Evolutionary conservation across 805 yeast genomes (phyloP).

Genomic region (Torulaspora microellipsoides): DNA sequence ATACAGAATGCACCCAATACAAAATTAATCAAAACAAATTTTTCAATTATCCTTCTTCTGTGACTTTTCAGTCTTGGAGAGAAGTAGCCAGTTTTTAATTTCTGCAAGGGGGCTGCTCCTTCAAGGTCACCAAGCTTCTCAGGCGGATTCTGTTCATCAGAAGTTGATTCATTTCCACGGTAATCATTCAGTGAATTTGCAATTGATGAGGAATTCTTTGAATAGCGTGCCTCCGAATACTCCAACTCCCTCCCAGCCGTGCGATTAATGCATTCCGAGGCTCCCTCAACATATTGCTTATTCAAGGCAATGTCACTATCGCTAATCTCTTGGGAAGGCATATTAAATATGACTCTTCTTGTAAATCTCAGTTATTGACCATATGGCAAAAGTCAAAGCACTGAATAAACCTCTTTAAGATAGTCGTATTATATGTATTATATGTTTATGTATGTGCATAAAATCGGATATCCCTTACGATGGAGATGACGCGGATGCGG

Average conservation of each 20-base stretch:
- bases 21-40: conserved; percentile 15
- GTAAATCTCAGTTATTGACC: too few relatives aligned
- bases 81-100: conserved; percentile 16
- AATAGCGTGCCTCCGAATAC: neutral
- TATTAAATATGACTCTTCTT: too few relatives aligned
- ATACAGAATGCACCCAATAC: conserved; percentile 23
- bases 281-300: conserved; percentile 1
- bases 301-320: neutral
- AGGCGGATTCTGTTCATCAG: neutral
- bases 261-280: conserved; percentile 1
- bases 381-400: too few relatives aligned
- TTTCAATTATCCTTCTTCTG: conserved; percentile 9
- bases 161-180: neutral
- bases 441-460: too few relatives aligned
- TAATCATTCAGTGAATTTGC: neutral
- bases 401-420: too few relatives aligned
- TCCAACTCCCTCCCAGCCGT: neutral
- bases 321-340: too few relatives aligned
- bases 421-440: too few relatives aligned
- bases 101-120: conserved; percentile 2
- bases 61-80: conserved; percentile 16
- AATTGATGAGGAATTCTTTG: neutral
- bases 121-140: neutral
- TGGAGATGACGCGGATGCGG: too few relatives aligned
- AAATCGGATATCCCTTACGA: too few relatives aligned